A percentile compares a stretch with the other conserved stretches of the same genome.
Evolutionary conservation across 352 stramenopile species (phyloP).

Genomic region (Albugo laibachii): DNA sequence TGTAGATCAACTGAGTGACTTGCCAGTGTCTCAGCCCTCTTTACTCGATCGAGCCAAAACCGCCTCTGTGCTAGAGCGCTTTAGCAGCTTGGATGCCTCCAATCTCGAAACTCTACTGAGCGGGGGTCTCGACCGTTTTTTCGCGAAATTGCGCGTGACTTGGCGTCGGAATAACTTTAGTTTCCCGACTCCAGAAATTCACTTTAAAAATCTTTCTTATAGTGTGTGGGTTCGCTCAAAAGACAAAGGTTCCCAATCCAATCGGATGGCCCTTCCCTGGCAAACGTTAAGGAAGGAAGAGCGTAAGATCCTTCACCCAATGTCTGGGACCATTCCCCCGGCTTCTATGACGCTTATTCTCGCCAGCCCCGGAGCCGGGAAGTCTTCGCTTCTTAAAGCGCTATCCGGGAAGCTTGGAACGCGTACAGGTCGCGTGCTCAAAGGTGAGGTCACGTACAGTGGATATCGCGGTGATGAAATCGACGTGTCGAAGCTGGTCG

Average conservation of each 20-base stretch:
- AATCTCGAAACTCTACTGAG: conserved; percentile 46
- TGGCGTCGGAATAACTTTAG: conserved; percentile 42
- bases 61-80: conserved; percentile 13
- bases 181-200: conserved; percentile 36
- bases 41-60: no score
- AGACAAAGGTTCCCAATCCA: no score
- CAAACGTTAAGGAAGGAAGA: no score
- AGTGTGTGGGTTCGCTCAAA: no score
- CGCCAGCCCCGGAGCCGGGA: conserved; percentile 15
- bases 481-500: conserved; percentile 11
- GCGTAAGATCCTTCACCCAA: no score
- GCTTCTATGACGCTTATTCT: conserved; percentile 23
- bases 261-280: no score
- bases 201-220: conserved; percentile 57
- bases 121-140: conserved; percentile 55
- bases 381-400: conserved; percentile 17
- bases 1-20: no score
- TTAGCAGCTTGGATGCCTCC: conserved; percentile 32
- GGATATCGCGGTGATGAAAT: conserved; percentile 12
- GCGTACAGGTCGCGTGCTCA: conserved; percentile 15
- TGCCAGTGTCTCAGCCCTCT: no score
- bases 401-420: conserved; percentile 21
- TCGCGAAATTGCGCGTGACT: conserved; percentile 58
- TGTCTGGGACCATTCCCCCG: conserved; percentile 2
- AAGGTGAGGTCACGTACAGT: conserved; percentile 28